phyloP scores from a whole-genome alignment of 2,329 filamentous ascomycete genomes.

The Aspergillus bombycis region DNA sequence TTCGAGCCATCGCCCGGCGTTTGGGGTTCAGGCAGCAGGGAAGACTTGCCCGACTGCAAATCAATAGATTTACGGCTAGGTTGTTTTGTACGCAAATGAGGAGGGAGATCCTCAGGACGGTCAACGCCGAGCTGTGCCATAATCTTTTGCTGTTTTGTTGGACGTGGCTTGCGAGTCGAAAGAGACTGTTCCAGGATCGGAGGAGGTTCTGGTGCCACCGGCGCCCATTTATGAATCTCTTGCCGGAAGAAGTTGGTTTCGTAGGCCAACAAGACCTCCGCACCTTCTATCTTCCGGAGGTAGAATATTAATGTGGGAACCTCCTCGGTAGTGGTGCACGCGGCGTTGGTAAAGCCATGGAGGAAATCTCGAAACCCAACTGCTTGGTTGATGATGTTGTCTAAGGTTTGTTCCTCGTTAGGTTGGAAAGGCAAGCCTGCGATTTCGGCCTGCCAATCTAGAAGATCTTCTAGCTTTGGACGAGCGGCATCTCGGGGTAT shows the following conservation, averaged over 20 bases:
- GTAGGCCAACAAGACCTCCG: slow-evolving; percentile 84
- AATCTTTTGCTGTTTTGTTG: slow-evolving; percentile 95
- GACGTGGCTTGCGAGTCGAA: slow-evolving; percentile 91
- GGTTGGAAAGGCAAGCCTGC: slow-evolving; percentile 84
- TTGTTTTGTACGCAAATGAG: slow-evolving; percentile 77
- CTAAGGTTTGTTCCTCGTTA: slow-evolving; percentile 85
- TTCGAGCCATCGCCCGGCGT: slow-evolving; percentile 34
- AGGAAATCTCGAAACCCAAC: slow-evolving; percentile 83
- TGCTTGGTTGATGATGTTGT: slow-evolving; percentile 84
- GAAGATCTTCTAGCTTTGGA: slow-evolving; percentile 89
- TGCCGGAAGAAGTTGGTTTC: slow-evolving; percentile 99
- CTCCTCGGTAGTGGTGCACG: slow-evolving; percentile 81
- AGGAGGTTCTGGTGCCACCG: slow-evolving; percentile 82
- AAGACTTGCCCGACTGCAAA: slow-evolving; percentile 32
- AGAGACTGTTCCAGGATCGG: slow-evolving; percentile 84
- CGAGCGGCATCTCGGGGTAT: slow-evolving; percentile 95
- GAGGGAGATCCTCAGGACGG: slow-evolving; percentile 86
- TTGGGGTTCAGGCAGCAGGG: slow-evolving; percentile 33
- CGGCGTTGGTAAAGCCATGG: slow-evolving; percentile 75
- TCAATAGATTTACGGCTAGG: slow-evolving; percentile 71
- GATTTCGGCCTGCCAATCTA: slow-evolving; percentile 83
- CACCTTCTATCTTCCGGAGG: slow-evolving; percentile 93
- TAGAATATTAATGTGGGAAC: slow-evolving; percentile 92
- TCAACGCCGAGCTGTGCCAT: slow-evolving; percentile 86
- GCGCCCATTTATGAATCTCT: slow-evolving; percentile 92